Evolutionary conservation across 192 early-diverging fungal genomes (phyloP).

Genomic region (Lunasporangiospora selenospora): DNA sequence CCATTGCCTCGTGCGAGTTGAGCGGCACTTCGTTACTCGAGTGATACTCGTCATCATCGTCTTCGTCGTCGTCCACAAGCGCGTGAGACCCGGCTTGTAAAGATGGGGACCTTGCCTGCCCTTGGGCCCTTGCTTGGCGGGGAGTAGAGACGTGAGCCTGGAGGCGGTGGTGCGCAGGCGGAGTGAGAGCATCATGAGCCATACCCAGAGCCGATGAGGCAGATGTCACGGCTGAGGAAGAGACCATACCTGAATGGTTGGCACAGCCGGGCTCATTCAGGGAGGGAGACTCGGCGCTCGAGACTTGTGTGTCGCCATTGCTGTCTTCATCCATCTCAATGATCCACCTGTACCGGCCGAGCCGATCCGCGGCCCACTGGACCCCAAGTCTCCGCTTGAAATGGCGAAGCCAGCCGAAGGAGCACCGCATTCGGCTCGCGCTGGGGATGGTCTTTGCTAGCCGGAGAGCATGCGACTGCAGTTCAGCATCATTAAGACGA

Average conservation of each 20-base stretch:
- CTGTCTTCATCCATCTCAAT: conserved; percentile 20
- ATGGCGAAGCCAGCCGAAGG: conserved; percentile 45
- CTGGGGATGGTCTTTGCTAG: conserved; percentile 31
- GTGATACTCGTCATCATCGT: conserved; percentile 20
- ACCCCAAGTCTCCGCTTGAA: conserved; percentile 45
- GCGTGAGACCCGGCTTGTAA: too few species aligned
- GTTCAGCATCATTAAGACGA: conserved; percentile 43
- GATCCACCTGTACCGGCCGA: conserved; percentile 27
- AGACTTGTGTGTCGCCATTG: not conserved
- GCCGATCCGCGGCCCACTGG: conserved; percentile 32
- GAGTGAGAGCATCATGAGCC: too few species aligned
- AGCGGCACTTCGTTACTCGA: conserved; percentile 33
- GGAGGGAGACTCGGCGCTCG: too few species aligned
- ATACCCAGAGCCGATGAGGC: too few species aligned
- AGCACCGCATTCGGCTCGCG: conserved; percentile 37
- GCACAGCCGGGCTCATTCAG: too few species aligned
- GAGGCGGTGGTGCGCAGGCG: too few species aligned
- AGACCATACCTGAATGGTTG: too few species aligned
- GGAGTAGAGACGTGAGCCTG: too few species aligned
- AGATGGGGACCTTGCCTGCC: too few species aligned
- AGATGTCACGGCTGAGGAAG: too few species aligned
- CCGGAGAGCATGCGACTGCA: conserved; percentile 33
- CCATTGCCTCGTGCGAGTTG: too few species aligned
- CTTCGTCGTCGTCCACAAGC: conserved; percentile 9
- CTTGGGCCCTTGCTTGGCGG: too few species aligned